Percentiles rank a stretch among this genome's conserved stretches.
phyloP scores from a whole-genome alignment of 306 rosid genomes.

The Medicago ruthenica region DNA sequence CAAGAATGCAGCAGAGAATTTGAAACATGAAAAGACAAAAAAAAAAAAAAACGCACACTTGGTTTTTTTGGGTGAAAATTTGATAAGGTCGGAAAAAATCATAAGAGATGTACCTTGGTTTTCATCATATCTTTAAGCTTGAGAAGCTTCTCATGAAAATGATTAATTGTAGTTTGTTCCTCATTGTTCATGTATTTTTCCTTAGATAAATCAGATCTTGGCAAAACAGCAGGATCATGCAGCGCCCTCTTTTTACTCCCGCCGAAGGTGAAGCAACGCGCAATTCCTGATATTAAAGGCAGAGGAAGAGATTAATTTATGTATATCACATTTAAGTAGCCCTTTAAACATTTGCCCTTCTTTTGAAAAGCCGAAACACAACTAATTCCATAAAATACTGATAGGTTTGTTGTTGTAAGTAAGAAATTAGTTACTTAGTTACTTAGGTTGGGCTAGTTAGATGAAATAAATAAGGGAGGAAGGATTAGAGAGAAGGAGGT shows the following conservation, averaged over 20 bases:
- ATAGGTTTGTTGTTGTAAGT: neutral
- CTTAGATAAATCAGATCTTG: conserved; percentile 68
- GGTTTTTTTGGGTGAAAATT: conserved; percentile 1
- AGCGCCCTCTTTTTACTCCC: conserved; percentile 76
- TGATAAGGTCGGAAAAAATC: neutral
- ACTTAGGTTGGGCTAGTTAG: neutral
- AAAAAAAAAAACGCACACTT: conserved; percentile 4
- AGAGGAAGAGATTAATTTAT: neutral
- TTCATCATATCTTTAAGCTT: conserved; percentile 93
- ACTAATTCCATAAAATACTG: conserved; percentile 13
- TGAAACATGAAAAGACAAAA: neutral
- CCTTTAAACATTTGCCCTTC: neutral
- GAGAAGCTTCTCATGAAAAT: conserved; percentile 92
- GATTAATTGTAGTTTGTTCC: conserved; percentile 83
- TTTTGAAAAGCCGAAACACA: neutral
- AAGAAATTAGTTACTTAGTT: neutral
- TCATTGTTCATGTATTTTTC: conserved; percentile 76
- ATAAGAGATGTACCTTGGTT: conserved; percentile 63
- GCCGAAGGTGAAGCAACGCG: conserved; percentile 94
- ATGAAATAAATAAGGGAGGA: neutral
- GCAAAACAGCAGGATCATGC: conserved; percentile 74
- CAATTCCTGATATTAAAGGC: conserved; percentile 65
- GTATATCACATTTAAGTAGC: conserved; percentile 5
- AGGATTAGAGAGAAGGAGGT: neutral
- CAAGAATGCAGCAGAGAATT: conserved; percentile 12